Evolutionary conservation across 345 rosid genomes (phyloP).

Genomic region (Linum trigynum): DNA sequence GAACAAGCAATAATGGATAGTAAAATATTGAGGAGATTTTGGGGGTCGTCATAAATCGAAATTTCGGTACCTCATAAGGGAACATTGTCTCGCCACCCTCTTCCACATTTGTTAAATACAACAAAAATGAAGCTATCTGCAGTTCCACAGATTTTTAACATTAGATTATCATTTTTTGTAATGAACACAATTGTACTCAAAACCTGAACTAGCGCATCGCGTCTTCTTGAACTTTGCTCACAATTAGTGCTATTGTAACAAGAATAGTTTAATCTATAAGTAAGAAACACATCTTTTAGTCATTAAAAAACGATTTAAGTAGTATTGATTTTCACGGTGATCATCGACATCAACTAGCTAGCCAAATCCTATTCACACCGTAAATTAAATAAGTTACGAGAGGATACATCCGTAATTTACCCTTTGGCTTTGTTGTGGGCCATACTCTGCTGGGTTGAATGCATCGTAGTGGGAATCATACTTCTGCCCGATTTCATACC

Average conservation of each 20-base stretch:
- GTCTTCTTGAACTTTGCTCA: background rate
- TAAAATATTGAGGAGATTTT: background rate
- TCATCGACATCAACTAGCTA: too few relatives aligned
- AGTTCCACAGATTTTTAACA: background rate
- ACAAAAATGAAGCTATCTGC: conserved; percentile 58
- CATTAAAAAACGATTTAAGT: background rate
- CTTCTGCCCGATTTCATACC: conserved; percentile 30
- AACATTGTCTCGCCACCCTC: conserved; percentile 85
- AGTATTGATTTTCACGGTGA: too few relatives aligned
- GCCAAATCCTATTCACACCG: too few relatives aligned
- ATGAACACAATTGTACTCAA: background rate
- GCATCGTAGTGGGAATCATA: conserved; percentile 26
- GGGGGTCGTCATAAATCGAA: background rate
- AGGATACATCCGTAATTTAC: conserved; percentile 21
- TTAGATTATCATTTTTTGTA: background rate
- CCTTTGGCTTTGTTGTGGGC: conserved; percentile 74
- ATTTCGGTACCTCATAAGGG: conserved; percentile 56
- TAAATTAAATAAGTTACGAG: background rate
- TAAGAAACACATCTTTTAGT: background rate
- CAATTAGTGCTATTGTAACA: background rate
- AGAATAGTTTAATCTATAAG: background rate
- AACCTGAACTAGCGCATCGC: background rate
- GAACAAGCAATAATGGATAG: background rate
- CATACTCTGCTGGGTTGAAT: conserved; percentile 25
- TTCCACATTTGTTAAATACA: conserved; percentile 62